A percentile compares a stretch with the other conserved stretches of the same genome.
These are phyloP conservation scores for Voacanga thouarsii DNA, from an alignment of 257 asterid genomes.

Conservation along the genomic window DNA sequence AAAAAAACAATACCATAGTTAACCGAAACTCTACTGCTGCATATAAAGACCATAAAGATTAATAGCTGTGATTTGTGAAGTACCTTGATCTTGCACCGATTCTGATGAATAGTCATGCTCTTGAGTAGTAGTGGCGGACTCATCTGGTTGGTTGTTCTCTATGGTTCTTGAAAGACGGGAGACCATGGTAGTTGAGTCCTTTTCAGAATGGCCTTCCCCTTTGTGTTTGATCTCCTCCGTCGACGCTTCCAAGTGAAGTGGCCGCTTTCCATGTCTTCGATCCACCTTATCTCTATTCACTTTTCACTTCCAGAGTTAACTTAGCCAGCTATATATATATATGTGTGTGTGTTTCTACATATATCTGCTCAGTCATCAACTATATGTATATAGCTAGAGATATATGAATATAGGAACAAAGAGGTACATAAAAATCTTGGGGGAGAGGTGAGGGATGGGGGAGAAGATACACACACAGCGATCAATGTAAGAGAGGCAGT, in stretches of 20 bases:
- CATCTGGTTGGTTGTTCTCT: neutral
- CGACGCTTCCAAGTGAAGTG: constrained; percentile 49
- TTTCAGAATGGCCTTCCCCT: neutral
- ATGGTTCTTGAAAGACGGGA: neutral
- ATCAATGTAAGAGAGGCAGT: too few species aligned
- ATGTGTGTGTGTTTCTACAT: too few species aligned
- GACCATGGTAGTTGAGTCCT: neutral
- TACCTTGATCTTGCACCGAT: neutral
- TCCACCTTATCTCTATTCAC: constrained; percentile 36
- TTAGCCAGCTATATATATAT: neutral
- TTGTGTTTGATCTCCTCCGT: constrained; percentile 27
- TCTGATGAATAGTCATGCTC: neutral
- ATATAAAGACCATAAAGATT: too few species aligned
- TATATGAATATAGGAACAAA: neutral
- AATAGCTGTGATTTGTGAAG: neutral
- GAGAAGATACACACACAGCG: too few species aligned
- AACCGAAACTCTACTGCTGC: too few species aligned
- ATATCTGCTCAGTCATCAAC: neutral
- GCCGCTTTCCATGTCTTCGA: constrained; percentile 52
- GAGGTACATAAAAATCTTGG: too few species aligned
- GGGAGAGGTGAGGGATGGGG: too few species aligned
- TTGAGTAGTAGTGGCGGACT: neutral
- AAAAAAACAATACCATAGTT: too few species aligned
- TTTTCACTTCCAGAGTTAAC: neutral
- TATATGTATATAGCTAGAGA: neutral